A percentile compares a stretch with the other conserved stretches of the same genome.
Evolutionary conservation across 352 stramenopile genomes (phyloP).

Genomic region (Elongisporangium anandrum): DNA sequence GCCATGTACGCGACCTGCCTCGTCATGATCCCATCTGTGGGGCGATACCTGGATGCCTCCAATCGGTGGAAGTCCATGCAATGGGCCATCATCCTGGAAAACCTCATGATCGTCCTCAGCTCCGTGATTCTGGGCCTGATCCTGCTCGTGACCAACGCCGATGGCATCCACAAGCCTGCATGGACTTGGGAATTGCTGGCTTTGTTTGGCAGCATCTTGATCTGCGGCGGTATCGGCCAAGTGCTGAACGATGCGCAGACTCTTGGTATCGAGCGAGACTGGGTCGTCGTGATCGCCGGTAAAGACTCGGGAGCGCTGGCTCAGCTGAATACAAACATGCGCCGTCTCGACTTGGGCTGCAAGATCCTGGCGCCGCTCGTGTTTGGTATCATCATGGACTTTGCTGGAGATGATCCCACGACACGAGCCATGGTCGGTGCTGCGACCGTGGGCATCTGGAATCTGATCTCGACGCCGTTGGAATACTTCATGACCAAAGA

Average conservation of each 20-base stretch:
- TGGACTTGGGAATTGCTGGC: conserved; percentile 44
- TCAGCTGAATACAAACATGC: conserved; percentile 73
- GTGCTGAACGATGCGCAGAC: conserved; percentile 77
- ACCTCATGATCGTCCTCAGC: conserved; percentile 71
- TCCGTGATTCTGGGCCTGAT: conserved; percentile 56
- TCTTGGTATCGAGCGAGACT: conserved; percentile 79
- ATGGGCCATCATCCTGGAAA: conserved; percentile 69
- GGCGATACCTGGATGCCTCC: conserved; percentile 51
- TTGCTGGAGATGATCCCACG: conserved; percentile 51
- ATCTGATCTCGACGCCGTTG: conserved; percentile 68
- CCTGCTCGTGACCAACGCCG: conserved; percentile 55
- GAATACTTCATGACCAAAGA: conserved; percentile 74
- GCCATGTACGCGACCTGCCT: conserved; percentile 76
- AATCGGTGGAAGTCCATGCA: conserved; percentile 72
- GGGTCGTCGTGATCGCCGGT: conserved; percentile 78
- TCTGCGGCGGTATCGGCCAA: conserved; percentile 68
- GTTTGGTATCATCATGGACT: conserved; percentile 82
- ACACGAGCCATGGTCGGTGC: conserved; percentile 61
- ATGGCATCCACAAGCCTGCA: conserved; percentile 42
- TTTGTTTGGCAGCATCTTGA: conserved; percentile 44
- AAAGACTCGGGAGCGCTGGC: conserved; percentile 42
- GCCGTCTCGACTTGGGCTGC: conserved; percentile 77
- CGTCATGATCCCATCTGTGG: conserved; percentile 61
- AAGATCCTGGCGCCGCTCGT: conserved; percentile 70
- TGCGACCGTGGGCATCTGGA: conserved; percentile 68